Percentiles rank a stretch among this genome's conserved stretches.
These are phyloP conservation scores for Crotalaria pallida DNA, from an alignment of 306 rosid genomes.

Conservation along the genomic window DNA sequence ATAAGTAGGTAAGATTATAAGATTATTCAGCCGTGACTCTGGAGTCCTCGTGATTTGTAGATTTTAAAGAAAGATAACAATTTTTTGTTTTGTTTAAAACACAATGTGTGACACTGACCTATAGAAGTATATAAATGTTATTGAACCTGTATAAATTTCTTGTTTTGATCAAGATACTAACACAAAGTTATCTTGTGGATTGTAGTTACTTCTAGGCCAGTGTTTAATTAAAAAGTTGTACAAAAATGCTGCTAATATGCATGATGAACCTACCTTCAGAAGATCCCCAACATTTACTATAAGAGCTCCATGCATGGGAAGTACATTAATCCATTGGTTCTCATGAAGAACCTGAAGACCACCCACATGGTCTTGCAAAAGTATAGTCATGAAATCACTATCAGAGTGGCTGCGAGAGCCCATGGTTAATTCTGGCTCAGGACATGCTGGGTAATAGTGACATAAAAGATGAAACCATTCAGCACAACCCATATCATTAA, in stretches of 20 bases:
- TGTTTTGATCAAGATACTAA: too few species aligned
- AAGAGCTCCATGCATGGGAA: conserved; percentile 33
- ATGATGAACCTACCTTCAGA: conserved; percentile 21
- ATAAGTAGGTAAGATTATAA: too few species aligned
- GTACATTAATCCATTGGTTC: conserved; percentile 32
- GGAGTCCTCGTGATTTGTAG: too few species aligned
- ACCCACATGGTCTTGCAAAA: conserved; percentile 42
- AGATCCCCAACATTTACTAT: conserved; percentile 43
- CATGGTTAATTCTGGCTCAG: conserved; percentile 42
- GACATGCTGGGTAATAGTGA: conserved; percentile 42
- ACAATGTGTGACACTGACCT: too few species aligned
- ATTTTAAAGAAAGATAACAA: too few species aligned
- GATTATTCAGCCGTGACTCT: too few species aligned
- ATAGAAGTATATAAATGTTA: too few species aligned
- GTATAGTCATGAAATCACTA: conserved; percentile 28
- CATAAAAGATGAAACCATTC: conserved; percentile 20
- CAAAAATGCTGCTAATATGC: not conserved
- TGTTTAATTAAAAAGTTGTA: not conserved
- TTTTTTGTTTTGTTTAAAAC: too few species aligned
- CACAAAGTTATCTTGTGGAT: too few species aligned
- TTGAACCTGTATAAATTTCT: too few species aligned
- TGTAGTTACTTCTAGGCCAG: too few species aligned
- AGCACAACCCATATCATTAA: conserved; percentile 24
- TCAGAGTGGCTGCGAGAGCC: conserved; percentile 35
- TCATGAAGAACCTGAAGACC: conserved; percentile 40